Base-by-base conservation (phyloP, 257 asterid species). In the Nicotiana paniculata region DNA sequence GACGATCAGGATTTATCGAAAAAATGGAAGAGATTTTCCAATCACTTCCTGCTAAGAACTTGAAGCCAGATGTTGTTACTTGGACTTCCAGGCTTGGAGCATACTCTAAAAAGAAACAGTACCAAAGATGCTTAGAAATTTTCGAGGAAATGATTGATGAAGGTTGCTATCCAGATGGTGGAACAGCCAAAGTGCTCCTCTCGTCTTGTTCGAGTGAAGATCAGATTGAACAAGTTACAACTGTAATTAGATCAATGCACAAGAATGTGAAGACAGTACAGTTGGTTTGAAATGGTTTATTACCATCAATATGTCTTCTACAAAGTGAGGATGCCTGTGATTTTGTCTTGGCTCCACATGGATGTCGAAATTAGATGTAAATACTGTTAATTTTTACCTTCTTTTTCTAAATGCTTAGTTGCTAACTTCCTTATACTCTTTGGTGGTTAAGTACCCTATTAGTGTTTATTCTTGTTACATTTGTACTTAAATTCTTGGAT, bases 121-220 rank as follows among this genome's bases (percentile, higher is more conserved):
- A 90, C 69, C 84, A 51, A 79, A 90, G 83, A 82, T 95, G 98
- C 82, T 58, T 91, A 48, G 93, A 93, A 43, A 90, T 93, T 12
- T 93, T 95, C 30, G 98, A 95, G 83, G 95, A 93, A 74, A 95
- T 95, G 98, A 91, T 95, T 62, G 97, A 95, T 64, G 85, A 79
- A 84, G 96, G 97, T 4, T 91, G 97, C 48, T 87, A 87, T 87
- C 97, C 98, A 2, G 98, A 95, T 83, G 97, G 91, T 4, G 95
- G 96, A 82, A 95, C 98, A 74, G 98, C 95, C 17, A 92, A 85
- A 86, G 97, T 95, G 72, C 85, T 95, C 67, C 95, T 95, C 2
- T 86, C 93, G 37, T 85, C 96, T 64, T 95, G 97, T 74, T 93
- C 92, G 15, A 86, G 83, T 68, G 95, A 95, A 32, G 89, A 91